A percentile compares a stretch with the other conserved stretches of the same genome.
Conservation (phyloP, 352 stramenopile species). For the Phytophthora crassamura region DNA sequence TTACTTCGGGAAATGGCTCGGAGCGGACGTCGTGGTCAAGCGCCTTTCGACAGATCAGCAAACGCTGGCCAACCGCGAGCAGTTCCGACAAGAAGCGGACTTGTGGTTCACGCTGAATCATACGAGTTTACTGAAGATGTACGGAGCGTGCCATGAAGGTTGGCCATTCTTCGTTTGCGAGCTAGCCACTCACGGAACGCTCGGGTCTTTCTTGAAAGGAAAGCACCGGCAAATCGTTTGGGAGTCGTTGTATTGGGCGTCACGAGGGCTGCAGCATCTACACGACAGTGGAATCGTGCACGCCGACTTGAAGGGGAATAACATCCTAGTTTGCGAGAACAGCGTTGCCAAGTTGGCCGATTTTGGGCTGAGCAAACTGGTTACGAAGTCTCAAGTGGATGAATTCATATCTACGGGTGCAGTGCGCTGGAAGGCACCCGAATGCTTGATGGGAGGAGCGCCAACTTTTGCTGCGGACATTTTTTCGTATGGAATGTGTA, state of each 20-base stretch:
- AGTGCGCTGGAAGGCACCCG: slow-evolving; percentile 2
- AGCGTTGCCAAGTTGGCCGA: slow-evolving; percentile 1
- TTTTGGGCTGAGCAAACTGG: slow-evolving; percentile 10
- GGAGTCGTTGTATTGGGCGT: neutral
- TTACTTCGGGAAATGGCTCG: slow-evolving; percentile 1
- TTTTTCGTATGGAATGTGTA: slow-evolving; percentile 10
- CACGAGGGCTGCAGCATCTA: slow-evolving; percentile 1
- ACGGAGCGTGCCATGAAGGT: slow-evolving; percentile 2
- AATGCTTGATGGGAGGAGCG: neutral
- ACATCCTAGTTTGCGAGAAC: slow-evolving; percentile 9
- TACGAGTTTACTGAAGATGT: slow-evolving; percentile 8
- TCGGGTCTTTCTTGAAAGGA: neutral
- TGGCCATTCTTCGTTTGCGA: slow-evolving; percentile 8
- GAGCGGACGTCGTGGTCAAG: slow-evolving; percentile 2
- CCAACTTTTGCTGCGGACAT: slow-evolving; percentile 10
- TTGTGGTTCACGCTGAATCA: slow-evolving; percentile 8
- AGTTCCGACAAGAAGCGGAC: slow-evolving; percentile 5
- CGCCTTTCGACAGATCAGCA: neutral
- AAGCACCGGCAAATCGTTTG: neutral
- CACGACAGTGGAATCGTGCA: slow-evolving; percentile 6
- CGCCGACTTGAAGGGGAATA: slow-evolving; percentile 7
- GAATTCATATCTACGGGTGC: neutral
- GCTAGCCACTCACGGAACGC: neutral
- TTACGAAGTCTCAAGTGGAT: neutral
- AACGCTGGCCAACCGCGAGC: neutral